phyloP scores from a whole-genome alignment of 441 rosid genomes.

The Croton setiger region DNA sequence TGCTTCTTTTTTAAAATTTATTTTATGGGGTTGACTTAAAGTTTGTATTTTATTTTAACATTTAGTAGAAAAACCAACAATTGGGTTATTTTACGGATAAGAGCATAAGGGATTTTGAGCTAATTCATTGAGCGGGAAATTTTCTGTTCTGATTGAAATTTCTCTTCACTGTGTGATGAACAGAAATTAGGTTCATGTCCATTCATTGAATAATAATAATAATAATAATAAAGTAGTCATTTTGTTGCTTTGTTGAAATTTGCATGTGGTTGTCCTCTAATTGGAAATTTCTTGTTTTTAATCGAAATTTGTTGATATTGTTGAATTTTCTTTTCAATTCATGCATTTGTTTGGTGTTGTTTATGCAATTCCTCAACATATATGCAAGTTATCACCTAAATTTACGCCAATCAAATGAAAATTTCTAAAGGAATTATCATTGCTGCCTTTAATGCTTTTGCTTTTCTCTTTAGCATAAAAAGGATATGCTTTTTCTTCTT shows the following conservation, averaged over 20 bases:
- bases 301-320: not conserved
- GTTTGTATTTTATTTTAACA: not conserved
- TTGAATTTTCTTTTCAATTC: not conserved
- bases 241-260: too few species aligned
- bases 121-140: not conserved
- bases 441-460: constrained; percentile 21
- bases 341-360: not conserved
- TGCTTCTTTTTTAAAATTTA: not conserved
- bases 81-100: not conserved
- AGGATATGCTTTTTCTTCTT: not conserved
- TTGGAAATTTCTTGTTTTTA: not conserved
- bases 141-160: not conserved
- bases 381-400: constrained; percentile 7
- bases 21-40: too few species aligned
- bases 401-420: constrained; percentile 16
- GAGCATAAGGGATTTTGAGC: not conserved
- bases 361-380: not conserved
- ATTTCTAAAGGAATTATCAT: constrained; percentile 12
- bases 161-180: not conserved
- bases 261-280: not conserved
- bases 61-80: not conserved
- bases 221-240: too few species aligned
- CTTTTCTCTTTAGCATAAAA: constrained; percentile 21
- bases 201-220: not conserved
- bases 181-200: not conserved